Base-by-base conservation (phyloP, 345 rosid species). In the Sonneratia alba region DNA sequence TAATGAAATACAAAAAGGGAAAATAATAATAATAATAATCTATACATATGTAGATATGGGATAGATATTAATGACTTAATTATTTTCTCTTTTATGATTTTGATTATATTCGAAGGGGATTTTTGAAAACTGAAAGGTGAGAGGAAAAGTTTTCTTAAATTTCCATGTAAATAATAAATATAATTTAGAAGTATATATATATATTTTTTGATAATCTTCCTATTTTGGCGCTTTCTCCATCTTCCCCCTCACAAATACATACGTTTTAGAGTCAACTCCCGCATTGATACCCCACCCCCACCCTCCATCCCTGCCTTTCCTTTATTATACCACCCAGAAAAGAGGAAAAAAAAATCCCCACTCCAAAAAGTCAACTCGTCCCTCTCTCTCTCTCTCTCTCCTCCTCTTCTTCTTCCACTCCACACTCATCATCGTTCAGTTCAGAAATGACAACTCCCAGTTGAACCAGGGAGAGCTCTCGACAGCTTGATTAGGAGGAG, bases 351-450 rank as follows among this genome's bases (percentile, higher is more conserved):
- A 45, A 45, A 13, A 51, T 19, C 49, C 66, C 65, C 34, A 43
- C 56, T 43, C 14, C 40, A 32, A 71, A 67, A 83, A 78, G 85
- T 83, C 87, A 83, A 81, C 89, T 79, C 75, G 62, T 71, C 68
- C 69, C 32, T 59, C 74, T 73, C 68, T 68, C 76, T 38, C 27
- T 9, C 10, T 21, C 68, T 45, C 6, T 74, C 72, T 66, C 48
- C 71, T 73, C 74, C 36, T 27, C 48, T 2, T 18, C 37, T 34
- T 72, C 67, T 65, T 18, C 66, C 66, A 34, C 37, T 62, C 66
- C 66, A 27, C 37, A 42, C 10, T 42, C 45, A 27, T 57, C 64
- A 62, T 62, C 37, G 38, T 7, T 14, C 18, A 27, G 14, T 62
- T 62, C 66, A 27, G 66, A 62, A 9, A 62, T 61, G 21, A 56